Percentiles rank a stretch among this genome's conserved stretches.
These are phyloP conservation scores for Saccharomycopsis vini DNA, from an alignment of 805 yeast genomes.

Conservation along the genomic window DNA sequence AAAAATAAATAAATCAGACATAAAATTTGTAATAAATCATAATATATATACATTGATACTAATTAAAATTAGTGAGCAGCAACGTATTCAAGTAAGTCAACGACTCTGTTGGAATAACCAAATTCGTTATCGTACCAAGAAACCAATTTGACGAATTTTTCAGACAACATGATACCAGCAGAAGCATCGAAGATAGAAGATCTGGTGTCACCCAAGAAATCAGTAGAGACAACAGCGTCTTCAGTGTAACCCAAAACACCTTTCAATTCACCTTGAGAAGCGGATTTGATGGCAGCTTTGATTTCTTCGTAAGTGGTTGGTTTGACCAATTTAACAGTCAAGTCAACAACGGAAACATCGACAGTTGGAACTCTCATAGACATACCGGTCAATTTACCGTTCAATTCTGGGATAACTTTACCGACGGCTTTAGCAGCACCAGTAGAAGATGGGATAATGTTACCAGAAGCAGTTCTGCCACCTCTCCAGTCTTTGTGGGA, in stretches of 20 bases:
- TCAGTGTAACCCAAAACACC: constrained; percentile 64
- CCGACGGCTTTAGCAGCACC: constrained; percentile 77
- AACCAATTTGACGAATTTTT: constrained; percentile 61
- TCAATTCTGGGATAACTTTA: constrained; percentile 61
- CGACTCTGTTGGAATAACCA: constrained; percentile 73
- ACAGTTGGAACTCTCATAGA: constrained; percentile 68
- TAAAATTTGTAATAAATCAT: no score
- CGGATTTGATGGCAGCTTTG: constrained; percentile 48
- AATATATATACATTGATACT: no score
- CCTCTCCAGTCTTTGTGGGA: constrained; percentile 78
- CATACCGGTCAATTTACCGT: constrained; percentile 69
- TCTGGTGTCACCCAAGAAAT: constrained; percentile 53
- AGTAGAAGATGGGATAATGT: constrained; percentile 67
- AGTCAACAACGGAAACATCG: constrained; percentile 65
- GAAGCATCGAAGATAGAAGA: constrained; percentile 61
- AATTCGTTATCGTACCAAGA: constrained; percentile 71
- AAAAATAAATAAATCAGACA: not conserved
- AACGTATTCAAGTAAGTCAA: constrained; percentile 59
- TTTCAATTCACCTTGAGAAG: constrained; percentile 50
- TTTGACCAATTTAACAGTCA: constrained; percentile 53
- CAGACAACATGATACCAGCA: constrained; percentile 64
- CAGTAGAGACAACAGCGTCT: constrained; percentile 63
- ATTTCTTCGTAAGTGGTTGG: constrained; percentile 53
- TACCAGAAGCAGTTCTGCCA: constrained; percentile 70
- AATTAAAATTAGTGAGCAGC: no score